Base-by-base conservation (phyloP, 75 land plant species). In the Sequoia sempervirens region DNA sequence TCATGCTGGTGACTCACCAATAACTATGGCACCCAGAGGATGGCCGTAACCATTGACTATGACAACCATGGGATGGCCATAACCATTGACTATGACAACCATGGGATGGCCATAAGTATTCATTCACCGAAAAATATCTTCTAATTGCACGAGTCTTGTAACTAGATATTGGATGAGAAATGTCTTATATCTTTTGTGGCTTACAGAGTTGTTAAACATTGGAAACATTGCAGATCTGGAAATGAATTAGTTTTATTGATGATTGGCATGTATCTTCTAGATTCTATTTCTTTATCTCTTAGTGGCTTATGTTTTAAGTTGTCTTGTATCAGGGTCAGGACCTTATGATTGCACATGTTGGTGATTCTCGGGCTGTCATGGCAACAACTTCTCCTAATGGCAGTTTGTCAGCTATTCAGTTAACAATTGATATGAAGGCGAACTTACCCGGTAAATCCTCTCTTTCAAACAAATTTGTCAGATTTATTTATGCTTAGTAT, bases 361-460 rank as follows among this genome's bases (percentile, higher is more conserved):
- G 99, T 32, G 97, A 96, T 81, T 96, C 99, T 30, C 87, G 99
- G 87, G 99, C 99, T 45, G 82, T 96, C 46, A 61, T 96, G 75
- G 97, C 95, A 69, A 95, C 93, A 15, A 89, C 89, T 84, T 93
- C 92, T 84, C 83, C 87, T 83, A 83, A 93, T 78, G 88, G 90
- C 66, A 82, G 84, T 34, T 84, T 93, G 50, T 56, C 83, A 83
- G 93, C 99, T 38, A 87, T 95, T 79, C 99, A 93, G 85, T 88
- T 97, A 87, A 97, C 99, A 50, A 92, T 95, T 52, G 99, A 96
- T 83, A 89, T 96, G 37, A 96, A 96, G 83, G 97, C 99, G 45
- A 93, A 90, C 86, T 91, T 96, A 90, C 99, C 99, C 79, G 84
- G 98, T 96, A 80, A 52, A 84, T 6, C 10, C 66, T 85, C 66